Percentiles rank a stretch among this genome's conserved stretches.
Evolutionary conservation across 495 filamentous ascomycete genomes (phyloP).

Genomic region (Parathielavia appendiculata): DNA sequence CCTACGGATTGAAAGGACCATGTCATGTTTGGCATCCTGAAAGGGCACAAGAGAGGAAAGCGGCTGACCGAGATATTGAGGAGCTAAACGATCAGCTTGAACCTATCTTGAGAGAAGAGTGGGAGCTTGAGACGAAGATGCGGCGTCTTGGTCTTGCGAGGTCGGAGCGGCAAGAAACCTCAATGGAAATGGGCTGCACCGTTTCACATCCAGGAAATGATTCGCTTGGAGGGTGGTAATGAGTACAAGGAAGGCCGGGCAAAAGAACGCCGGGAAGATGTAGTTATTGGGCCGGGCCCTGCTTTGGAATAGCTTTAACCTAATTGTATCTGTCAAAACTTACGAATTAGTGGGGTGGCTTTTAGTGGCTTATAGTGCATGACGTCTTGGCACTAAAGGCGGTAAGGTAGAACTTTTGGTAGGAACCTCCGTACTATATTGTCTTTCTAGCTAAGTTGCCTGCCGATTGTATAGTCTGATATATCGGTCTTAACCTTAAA

Average conservation of each 20-base stretch:
- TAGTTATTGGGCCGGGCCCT: not conserved
- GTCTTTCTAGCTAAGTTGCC: conserved; percentile 6
- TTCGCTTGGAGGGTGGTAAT: not conserved
- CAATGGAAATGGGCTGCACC: not conserved
- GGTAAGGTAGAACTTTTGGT: not conserved
- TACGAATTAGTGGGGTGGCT: not conserved
- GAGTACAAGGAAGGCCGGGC: not conserved
- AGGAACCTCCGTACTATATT: not conserved
- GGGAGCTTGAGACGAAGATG: conserved; percentile 18
- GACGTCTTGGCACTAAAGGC: not conserved
- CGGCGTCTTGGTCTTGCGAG: not conserved
- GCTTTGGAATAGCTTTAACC: not conserved
- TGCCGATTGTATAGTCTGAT: conserved; percentile 9
- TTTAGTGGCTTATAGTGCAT: not conserved
- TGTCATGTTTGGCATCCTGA: no score
- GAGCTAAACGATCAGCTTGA: conserved; percentile 19
- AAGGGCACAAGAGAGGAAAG: no score
- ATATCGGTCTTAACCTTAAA: conserved; percentile 14
- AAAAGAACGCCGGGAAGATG: not conserved
- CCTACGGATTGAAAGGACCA: no score
- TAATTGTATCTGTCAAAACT: not conserved
- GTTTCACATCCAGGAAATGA: not conserved
- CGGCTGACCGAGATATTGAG: not conserved
- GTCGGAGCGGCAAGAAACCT: not conserved
- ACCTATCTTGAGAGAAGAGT: conserved; percentile 3